These are phyloP conservation scores for Hyphopichia pseudoburtonii DNA, from an alignment of 1,139 yeast genomes.

Conservation along the genomic window DNA sequence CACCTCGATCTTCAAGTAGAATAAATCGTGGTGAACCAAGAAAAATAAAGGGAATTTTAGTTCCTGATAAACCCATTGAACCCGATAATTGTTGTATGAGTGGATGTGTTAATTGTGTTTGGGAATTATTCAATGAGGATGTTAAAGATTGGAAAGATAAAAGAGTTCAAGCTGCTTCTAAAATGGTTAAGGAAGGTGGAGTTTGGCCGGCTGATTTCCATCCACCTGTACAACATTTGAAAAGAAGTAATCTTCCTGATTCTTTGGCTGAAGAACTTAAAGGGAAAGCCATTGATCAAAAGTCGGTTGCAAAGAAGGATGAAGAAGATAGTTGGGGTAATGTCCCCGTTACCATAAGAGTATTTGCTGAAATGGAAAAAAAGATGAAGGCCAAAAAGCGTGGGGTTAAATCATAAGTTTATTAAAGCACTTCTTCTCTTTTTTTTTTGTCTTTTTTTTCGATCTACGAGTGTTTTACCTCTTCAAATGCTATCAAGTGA, in stretches of 20 bases:
- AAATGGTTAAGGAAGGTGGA: constrained; percentile 48
- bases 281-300: constrained; percentile 12
- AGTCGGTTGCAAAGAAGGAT: constrained; percentile 16
- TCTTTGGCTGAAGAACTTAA: constrained; percentile 27
- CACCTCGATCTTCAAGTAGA: constrained; percentile 51
- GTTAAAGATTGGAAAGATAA: constrained; percentile 72
- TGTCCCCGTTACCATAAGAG: constrained; percentile 74
- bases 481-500: too few relatives aligned
- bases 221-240: constrained; percentile 53
- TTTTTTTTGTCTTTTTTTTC: too few relatives aligned
- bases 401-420: not conserved
- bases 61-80: constrained; percentile 79
- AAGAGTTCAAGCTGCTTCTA: constrained; percentile 61
- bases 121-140: constrained; percentile 92
- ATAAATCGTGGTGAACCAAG: constrained; percentile 40
- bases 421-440: too few relatives aligned
- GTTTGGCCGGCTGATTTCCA: constrained; percentile 83
- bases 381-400: constrained; percentile 45
- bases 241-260: constrained; percentile 34
- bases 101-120: constrained; percentile 94
- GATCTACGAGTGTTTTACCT: too few relatives aligned
- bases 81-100: constrained; percentile 98
- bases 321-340: constrained; percentile 56
- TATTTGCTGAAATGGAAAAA: constrained; percentile 81
- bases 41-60: constrained; percentile 67